Percentiles rank a stretch among this genome's conserved stretches.
Evolutionary conservation across 495 filamentous ascomycete genomes (phyloP).

Genomic region (Lasiosphaeriaceae sp.): DNA sequence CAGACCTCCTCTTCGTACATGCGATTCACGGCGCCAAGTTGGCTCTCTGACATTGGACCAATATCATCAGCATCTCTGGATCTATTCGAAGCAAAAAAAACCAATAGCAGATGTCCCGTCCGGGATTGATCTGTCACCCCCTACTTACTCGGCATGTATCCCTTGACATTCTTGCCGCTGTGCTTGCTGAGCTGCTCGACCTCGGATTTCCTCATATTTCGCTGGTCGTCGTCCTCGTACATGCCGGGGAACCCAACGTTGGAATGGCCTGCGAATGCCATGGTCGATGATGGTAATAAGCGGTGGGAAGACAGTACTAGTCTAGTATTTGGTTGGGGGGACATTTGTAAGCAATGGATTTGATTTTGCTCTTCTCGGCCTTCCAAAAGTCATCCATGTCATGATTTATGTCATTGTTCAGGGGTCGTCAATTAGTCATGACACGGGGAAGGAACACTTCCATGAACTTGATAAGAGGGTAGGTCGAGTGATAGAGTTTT

Average conservation of each 20-base stretch:
- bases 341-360: neutral
- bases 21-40: conserved; percentile 12
- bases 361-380: too few species aligned
- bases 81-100: neutral
- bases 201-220: conserved; percentile 11
- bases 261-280: conserved; percentile 14
- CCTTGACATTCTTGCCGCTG: conserved; percentile 23
- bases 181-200: conserved; percentile 13
- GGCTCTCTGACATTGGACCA: conserved; percentile 12
- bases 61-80: neutral
- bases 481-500: too few species aligned
- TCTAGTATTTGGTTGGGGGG: neutral
- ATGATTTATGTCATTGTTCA: too few species aligned
- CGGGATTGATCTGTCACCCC: too few species aligned
- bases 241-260: conserved; percentile 17
- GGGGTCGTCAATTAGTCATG: too few species aligned
- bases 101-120: too few species aligned
- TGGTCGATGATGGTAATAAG: neutral
- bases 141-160: conserved; percentile 18
- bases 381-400: too few species aligned
- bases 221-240: conserved; percentile 22
- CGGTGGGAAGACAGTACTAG: neutral
- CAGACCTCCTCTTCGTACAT: conserved; percentile 10
- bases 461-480: too few species aligned
- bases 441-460: too few species aligned